Percentiles rank a stretch among this genome's conserved stretches.
Evolutionary conservation across 495 filamentous ascomycete genomes (phyloP).

Genomic region (Penicillium manginii): DNA sequence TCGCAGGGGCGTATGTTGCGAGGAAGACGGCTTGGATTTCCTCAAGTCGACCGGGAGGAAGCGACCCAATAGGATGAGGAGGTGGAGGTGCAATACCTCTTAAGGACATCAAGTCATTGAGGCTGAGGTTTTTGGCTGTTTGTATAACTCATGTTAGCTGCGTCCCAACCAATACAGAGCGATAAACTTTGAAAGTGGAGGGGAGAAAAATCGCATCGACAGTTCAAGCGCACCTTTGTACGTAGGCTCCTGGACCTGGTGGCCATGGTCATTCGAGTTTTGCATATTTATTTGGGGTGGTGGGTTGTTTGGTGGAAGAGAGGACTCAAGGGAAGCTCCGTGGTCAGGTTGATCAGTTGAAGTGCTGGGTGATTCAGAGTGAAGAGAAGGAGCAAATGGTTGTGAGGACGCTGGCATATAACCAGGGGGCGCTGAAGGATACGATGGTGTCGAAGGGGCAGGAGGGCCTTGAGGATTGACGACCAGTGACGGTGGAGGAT

Average conservation of each 20-base stretch:
- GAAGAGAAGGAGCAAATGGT: conserved; percentile 58
- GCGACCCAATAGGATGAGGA: conserved; percentile 57
- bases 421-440: conserved; percentile 56
- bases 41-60: conserved; percentile 57
- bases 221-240: conserved; percentile 40
- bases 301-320: conserved; percentile 54
- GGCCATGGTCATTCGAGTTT: conserved; percentile 30
- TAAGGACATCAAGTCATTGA: conserved; percentile 75
- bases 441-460: conserved; percentile 35
- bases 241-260: conserved; percentile 34
- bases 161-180: background rate
- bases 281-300: conserved; percentile 43
- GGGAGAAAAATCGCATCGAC: background rate
- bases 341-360: conserved; percentile 62
- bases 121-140: conserved; percentile 69
- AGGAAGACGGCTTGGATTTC: conserved; percentile 76
- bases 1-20: conserved; percentile 74
- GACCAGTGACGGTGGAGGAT: conserved; percentile 52
- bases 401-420: conserved; percentile 63
- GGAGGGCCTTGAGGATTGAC: conserved; percentile 50
- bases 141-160: conserved; percentile 14
- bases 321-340: conserved; percentile 73
- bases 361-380: conserved; percentile 50
- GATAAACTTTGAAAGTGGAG: background rate
- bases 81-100: conserved; percentile 64